These are phyloP conservation scores for Sporothrix pseudoabietina DNA, from an alignment of 2,329 filamentous ascomycete species.

Conservation along the genomic window DNA sequence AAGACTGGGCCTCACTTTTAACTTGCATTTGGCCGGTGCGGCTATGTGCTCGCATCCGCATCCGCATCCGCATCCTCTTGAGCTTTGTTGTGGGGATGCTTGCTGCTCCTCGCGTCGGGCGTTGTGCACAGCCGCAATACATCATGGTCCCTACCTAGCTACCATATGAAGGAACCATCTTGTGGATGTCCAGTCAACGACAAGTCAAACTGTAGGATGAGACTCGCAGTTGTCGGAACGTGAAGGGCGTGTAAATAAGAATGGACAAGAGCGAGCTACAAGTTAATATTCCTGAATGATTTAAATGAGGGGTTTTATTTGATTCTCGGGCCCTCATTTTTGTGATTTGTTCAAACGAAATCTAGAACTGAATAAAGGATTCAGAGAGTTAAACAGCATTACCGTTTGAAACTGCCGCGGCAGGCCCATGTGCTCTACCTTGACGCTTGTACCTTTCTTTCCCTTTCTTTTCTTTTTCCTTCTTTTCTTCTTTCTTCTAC, in stretches of 20 bases:
- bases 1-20: no score
- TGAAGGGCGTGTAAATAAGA: background rate
- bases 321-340: no score
- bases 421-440: background rate
- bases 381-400: background rate
- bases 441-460: background rate
- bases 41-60: background rate
- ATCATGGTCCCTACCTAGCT: no score
- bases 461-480: background rate
- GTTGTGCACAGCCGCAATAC: slow-evolving; percentile 9
- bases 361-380: background rate
- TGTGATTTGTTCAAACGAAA: no score
- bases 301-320: no score
- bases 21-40: background rate
- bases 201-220: background rate
- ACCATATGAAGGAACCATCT: background rate
- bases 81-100: background rate
- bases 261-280: background rate
- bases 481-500: background rate
- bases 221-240: background rate
- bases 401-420: background rate
- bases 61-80: background rate
- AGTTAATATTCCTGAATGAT: no score
- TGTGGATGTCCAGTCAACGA: background rate
- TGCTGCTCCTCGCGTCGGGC: background rate